Percentiles rank a stretch among this genome's conserved stretches.
Evolutionary conservation across 2,329 filamentous ascomycete genomes (phyloP).

Genomic region (Trichophyton simii): DNA sequence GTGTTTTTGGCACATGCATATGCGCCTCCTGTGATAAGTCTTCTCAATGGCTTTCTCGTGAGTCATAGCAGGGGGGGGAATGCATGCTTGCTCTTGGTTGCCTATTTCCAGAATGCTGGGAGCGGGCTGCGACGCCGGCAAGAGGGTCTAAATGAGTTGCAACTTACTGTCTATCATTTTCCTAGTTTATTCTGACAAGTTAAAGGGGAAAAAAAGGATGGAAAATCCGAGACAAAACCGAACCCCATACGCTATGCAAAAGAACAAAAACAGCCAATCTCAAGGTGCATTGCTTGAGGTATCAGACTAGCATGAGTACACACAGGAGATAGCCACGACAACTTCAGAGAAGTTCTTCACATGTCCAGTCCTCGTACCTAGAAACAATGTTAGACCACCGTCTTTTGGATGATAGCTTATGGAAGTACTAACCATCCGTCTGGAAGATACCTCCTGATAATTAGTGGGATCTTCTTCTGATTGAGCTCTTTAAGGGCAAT

Average conservation of each 20-base stretch:
- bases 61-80: not conserved
- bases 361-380: slow-evolving; percentile 98
- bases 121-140: not conserved
- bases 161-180: not conserved
- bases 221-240: slow-evolving; percentile 3
- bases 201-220: not conserved
- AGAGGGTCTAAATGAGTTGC: not conserved
- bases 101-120: not conserved
- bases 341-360: slow-evolving; percentile 68
- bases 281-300: not conserved
- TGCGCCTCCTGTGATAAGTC: not conserved
- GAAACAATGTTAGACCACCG: slow-evolving; percentile 7
- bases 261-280: not conserved
- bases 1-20: not conserved
- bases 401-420: not conserved
- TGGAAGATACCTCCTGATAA: slow-evolving; percentile 87
- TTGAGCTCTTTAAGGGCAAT: slow-evolving; percentile 95
- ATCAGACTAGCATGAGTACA: not conserved
- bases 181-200: not conserved
- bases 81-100: not conserved
- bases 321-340: not conserved
- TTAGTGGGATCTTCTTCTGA: slow-evolving; percentile 96
- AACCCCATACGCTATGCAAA: slow-evolving; percentile 13
- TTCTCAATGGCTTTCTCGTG: not conserved
- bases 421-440: slow-evolving; percentile 67